Conservation (phyloP, 805 yeast species). For the Sporopachydermia lactativora region DNA sequence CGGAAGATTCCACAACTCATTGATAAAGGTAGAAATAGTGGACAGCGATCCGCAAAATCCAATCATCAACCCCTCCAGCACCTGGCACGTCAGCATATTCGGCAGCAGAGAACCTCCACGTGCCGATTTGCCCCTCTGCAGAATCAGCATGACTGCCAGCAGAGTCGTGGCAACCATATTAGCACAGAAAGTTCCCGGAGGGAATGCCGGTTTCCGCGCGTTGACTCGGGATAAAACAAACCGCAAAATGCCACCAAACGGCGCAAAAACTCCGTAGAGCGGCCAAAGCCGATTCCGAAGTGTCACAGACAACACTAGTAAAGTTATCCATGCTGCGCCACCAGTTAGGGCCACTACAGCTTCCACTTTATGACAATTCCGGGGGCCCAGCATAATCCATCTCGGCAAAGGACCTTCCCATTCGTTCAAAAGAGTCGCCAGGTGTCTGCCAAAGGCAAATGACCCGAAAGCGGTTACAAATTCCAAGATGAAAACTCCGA, state of each 20-base stretch:
- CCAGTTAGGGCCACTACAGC: constrained; percentile 18
- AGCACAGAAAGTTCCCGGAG: constrained; percentile 36
- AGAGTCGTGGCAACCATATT: constrained; percentile 34
- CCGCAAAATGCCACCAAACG: constrained; percentile 52
- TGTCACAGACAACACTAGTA: constrained; percentile 28
- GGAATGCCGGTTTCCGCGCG: constrained; percentile 26
- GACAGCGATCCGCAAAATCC: constrained; percentile 64
- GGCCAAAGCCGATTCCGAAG: constrained; percentile 46
- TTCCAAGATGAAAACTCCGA: constrained; percentile 48
- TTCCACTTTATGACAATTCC: constrained; percentile 9
- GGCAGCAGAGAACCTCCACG: constrained; percentile 12
- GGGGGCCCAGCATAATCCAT: constrained; percentile 10
- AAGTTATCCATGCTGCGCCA: constrained; percentile 21
- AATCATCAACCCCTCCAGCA: constrained; percentile 37
- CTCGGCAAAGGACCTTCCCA: constrained; percentile 19
- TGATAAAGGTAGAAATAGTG: constrained; percentile 67
- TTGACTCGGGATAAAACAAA: constrained; percentile 34
- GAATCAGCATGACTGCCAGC: constrained; percentile 28
- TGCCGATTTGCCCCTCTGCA: constrained; percentile 28
- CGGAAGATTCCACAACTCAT: constrained; percentile 37
- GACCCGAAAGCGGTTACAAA: constrained; percentile 48
- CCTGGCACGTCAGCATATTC: constrained; percentile 29
- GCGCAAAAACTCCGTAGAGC: constrained; percentile 50
- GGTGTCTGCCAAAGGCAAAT: constrained; percentile 42
- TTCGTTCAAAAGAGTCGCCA: constrained; percentile 14